Conservation (phyloP, 1,284 basidiomycete species). For the Ceratobasidium sp. region DNA sequence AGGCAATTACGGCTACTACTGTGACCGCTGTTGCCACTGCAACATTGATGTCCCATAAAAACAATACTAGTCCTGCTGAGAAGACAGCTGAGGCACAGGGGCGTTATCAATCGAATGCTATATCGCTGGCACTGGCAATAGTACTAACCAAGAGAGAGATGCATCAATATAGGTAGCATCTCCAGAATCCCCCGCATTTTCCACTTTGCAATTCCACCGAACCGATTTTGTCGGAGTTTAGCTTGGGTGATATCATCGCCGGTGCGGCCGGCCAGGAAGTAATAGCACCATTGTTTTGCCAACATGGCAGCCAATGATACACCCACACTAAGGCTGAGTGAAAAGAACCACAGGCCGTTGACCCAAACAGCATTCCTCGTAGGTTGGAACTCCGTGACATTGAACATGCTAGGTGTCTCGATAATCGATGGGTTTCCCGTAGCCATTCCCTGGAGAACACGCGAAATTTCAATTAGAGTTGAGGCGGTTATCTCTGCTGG, state of each 20-base stretch:
- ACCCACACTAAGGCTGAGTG: background rate
- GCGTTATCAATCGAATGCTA: background rate
- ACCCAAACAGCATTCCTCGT: conserved; percentile 4
- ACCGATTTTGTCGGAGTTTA: conserved; percentile 5
- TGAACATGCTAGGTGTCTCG: background rate
- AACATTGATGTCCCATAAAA: conserved; percentile 17
- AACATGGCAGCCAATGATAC: conserved; percentile 17
- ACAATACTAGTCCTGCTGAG: conserved; percentile 5
- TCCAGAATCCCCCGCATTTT: conserved; percentile 8
- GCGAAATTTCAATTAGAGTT: background rate
- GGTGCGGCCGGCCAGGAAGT: background rate
- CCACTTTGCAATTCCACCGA: conserved; percentile 1
- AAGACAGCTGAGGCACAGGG: background rate
- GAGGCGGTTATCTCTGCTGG: background rate
- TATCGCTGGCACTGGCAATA: background rate
- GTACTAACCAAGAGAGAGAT: conserved; percentile 6
- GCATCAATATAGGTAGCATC: conserved; percentile 27
- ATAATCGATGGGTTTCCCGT: background rate
- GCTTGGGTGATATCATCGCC: conserved; percentile 16
- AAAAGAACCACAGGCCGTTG: conserved; percentile 15
- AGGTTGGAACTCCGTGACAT: background rate
- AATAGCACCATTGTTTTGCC: conserved; percentile 21
- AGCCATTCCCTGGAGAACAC: background rate
- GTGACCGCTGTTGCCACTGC: background rate
- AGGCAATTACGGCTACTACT: background rate